phyloP scores from a whole-genome alignment of 768 basidiomycete genomes.

The Boletus sp. region DNA sequence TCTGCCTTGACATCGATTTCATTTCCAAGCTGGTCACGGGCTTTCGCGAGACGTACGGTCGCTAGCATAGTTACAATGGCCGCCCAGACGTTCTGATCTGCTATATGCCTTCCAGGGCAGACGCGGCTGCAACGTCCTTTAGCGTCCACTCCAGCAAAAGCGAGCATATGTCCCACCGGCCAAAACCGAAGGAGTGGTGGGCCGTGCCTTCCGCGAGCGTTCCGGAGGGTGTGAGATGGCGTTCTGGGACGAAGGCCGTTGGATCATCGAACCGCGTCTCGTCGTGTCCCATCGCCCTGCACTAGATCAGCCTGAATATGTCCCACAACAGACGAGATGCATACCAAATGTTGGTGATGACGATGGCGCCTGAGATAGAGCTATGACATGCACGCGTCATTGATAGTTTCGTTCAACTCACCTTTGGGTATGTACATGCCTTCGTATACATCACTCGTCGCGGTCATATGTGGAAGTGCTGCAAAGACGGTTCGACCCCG shows the following conservation, averaged over 20 bases:
- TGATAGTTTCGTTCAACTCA: neutral
- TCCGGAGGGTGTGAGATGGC: constrained; percentile 41
- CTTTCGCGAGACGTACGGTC: constrained; percentile 27
- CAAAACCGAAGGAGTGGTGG: constrained; percentile 21
- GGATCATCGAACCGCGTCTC: constrained; percentile 51
- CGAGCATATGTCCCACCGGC: constrained; percentile 18
- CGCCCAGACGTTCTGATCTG: constrained; percentile 33
- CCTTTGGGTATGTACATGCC: constrained; percentile 33
- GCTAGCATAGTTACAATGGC: constrained; percentile 32
- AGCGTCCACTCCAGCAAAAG: neutral
- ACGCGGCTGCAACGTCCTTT: constrained; percentile 15
- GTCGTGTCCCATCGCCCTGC: constrained; percentile 50
- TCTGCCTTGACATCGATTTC: constrained; percentile 26
- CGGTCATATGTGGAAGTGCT: constrained; percentile 27
- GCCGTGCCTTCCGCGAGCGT: constrained; percentile 5
- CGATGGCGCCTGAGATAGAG: constrained; percentile 12
- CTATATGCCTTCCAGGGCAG: constrained; percentile 38
- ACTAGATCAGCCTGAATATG: neutral
- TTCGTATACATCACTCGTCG: constrained; percentile 25
- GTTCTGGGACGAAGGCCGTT: constrained; percentile 52
- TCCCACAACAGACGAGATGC: neutral
- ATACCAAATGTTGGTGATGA: constrained; percentile 29
- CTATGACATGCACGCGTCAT: neutral
- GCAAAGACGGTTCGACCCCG: neutral
- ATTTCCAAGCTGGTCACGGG: constrained; percentile 28